Percentiles rank a stretch among this genome's conserved stretches.
Evolutionary conservation across 371 early-diverging fungal species (phyloP).

Genomic region (Mucor ambiguus): DNA sequence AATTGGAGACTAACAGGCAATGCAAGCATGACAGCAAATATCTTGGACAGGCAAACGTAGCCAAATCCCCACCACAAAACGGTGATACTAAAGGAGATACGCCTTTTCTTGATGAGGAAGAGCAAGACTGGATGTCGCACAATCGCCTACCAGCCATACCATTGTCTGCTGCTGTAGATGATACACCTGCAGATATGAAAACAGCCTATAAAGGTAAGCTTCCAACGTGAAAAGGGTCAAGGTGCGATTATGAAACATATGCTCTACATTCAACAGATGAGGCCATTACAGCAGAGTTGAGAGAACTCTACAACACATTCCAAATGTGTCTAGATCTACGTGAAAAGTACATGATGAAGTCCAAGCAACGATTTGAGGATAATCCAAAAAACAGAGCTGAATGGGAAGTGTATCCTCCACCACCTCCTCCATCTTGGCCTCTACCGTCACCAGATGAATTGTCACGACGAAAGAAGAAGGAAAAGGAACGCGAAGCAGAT

Average conservation of each 20-base stretch:
- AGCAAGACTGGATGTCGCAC: constrained; percentile 1
- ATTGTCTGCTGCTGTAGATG: constrained; percentile 15
- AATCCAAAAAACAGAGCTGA: constrained; percentile 83
- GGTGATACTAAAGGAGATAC: background rate
- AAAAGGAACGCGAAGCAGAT: constrained; percentile 53
- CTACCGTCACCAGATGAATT: constrained; percentile 50
- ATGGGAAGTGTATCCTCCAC: constrained; percentile 91
- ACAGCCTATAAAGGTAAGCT: constrained; percentile 7
- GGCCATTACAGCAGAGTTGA: constrained; percentile 58
- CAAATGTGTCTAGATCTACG: constrained; percentile 80
- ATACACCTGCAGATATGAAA: constrained; percentile 8
- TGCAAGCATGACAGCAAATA: constrained; percentile 16
- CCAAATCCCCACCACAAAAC: background rate
- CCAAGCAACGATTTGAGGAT: constrained; percentile 79
- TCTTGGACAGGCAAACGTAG: constrained; percentile 3
- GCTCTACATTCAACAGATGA: constrained; percentile 28
- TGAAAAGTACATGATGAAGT: constrained; percentile 82
- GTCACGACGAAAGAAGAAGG: constrained; percentile 42
- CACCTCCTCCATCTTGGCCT: constrained; percentile 80
- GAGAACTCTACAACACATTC: constrained; percentile 53
- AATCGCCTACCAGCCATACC: constrained; percentile 8
- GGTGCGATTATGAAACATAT: background rate
- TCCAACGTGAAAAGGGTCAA: background rate
- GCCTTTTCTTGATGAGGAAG: constrained; percentile 7
- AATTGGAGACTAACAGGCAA: background rate